Base-by-base conservation (phyloP, 345 rosid genomes). In the Salix suchowensis region DNA sequence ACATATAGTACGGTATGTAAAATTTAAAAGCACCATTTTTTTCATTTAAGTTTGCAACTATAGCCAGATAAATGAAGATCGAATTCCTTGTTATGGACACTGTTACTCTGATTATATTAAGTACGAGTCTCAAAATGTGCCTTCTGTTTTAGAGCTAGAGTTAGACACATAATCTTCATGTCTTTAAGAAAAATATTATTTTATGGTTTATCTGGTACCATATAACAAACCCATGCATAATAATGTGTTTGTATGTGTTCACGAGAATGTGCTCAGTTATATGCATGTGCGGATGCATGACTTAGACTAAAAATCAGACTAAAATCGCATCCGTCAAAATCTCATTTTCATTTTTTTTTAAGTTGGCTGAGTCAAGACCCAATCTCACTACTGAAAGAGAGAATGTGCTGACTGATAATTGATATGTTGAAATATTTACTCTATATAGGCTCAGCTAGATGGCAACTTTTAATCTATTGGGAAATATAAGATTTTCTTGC, bases 1-100 rank as follows among this genome's bases (percentile, higher is more conserved):
- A 90, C 98, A 0, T 95, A 93, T 79, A 95, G 90, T 71, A 88
- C 92, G 87, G 98, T 95, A 88, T 23, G 85, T 60, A 39, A 65
- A 61, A 44, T 64, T 58, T 67, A 68, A 65, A 26, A 32, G 12
- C 24, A 5, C 42, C 18, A 4, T 40, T 46, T 9, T 34, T 71
- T 36, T 71, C 44, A 11, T 75, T 7, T 42, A 28, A 42, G 19
- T 74, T 30, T 34, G 21, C 64, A 73, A 26, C 44, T 67, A 44
- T 21, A 60, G n/a, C 64, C 18, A 19, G 66, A n/a, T 6, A 68
- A 37, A 48, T 79, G 79, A 67, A 40, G 5, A 61, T 55, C 5
- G 12, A 37, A 75, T 12, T 30, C 66, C 23, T 7, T 48, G 52
- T 65, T 36, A 54, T 65, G 19, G 32, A 7, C 55, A 34, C 14